These are phyloP conservation scores for Camellia lanceoleosa DNA, from an alignment of 148 eudicot genomes.

Conservation along the genomic window DNA sequence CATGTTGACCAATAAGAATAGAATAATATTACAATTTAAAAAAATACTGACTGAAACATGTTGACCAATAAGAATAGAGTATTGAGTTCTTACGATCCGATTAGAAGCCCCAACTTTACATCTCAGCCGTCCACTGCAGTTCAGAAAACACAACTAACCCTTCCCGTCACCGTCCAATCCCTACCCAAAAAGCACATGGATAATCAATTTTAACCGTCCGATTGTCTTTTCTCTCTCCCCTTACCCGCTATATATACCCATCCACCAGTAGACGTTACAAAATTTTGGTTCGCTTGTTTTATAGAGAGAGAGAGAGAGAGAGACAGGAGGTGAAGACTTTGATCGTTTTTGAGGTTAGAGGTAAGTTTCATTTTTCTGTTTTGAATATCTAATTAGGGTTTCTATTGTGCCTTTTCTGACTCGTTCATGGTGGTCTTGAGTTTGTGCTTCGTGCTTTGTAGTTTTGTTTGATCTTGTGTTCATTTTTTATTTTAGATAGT, in stretches of 20 bases:
- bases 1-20: neutral
- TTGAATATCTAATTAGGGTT: neutral
- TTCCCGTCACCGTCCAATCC: neutral
- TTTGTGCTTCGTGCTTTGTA: too few relatives aligned
- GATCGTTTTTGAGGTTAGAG: neutral
- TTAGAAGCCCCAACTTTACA: neutral
- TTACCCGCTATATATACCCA: conserved; percentile 22
- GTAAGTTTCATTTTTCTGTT: neutral
- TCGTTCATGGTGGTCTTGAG: too few relatives aligned
- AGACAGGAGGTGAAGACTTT: neutral
- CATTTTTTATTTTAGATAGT: too few relatives aligned
- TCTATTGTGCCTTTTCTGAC: too few relatives aligned
- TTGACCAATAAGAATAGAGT: neutral
- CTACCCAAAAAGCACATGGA: neutral
- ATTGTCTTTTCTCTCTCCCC: too few relatives aligned
- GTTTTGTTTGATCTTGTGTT: too few relatives aligned
- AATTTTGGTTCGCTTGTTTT: conserved; percentile 16
- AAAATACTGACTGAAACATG: neutral
- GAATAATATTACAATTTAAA: neutral
- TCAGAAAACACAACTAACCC: neutral
- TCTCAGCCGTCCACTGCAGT: neutral
- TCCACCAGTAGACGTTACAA: neutral
- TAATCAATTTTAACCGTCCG: too few relatives aligned
- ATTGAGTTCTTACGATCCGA: neutral
- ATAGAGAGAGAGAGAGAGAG: conserved; percentile 10